Conservation (phyloP, 2,329 filamentous ascomycete species). For the Scleromitrula shiraiana region DNA sequence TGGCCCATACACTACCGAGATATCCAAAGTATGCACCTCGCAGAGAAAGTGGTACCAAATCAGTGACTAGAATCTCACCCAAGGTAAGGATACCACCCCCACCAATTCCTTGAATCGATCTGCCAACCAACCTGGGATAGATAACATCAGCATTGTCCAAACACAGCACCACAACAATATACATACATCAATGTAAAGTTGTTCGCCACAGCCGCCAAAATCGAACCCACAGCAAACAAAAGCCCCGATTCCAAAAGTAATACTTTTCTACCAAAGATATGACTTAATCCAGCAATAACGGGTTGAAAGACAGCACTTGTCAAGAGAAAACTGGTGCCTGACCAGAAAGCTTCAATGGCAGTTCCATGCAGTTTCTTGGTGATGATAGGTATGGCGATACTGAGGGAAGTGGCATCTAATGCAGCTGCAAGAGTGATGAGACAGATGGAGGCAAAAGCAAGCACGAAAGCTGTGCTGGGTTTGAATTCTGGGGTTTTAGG, state of each 20-base stretch:
- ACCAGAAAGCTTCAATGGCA: slow-evolving; percentile 61
- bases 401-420: slow-evolving; percentile 57
- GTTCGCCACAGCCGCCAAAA: slow-evolving; percentile 32
- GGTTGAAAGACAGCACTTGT: slow-evolving; percentile 55
- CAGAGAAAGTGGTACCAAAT: slow-evolving; percentile 37
- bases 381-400: slow-evolving; percentile 50
- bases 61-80: slow-evolving; percentile 39
- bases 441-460: slow-evolving; percentile 24
- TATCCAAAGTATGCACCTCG: slow-evolving; percentile 33
- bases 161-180: not conserved
- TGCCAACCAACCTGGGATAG: slow-evolving; percentile 30
- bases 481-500: no score
- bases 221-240: slow-evolving; percentile 35
- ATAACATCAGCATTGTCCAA: not conserved
- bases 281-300: slow-evolving; percentile 32
- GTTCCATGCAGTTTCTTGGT: slow-evolving; percentile 42
- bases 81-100: slow-evolving; percentile 43
- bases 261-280: slow-evolving; percentile 36
- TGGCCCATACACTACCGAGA: slow-evolving; percentile 39
- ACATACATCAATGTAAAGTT: slow-evolving; percentile 31
- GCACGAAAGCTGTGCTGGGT: slow-evolving; percentile 18
- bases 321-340: slow-evolving; percentile 61
- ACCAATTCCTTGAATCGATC: slow-evolving; percentile 41
- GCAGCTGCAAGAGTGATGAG: slow-evolving; percentile 54
- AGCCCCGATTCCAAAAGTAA: slow-evolving; percentile 19